Percentiles rank a stretch among this genome's conserved stretches.
Conservation (phyloP, 2,329 filamentous ascomycete species). For the Ophiostoma ips region DNA sequence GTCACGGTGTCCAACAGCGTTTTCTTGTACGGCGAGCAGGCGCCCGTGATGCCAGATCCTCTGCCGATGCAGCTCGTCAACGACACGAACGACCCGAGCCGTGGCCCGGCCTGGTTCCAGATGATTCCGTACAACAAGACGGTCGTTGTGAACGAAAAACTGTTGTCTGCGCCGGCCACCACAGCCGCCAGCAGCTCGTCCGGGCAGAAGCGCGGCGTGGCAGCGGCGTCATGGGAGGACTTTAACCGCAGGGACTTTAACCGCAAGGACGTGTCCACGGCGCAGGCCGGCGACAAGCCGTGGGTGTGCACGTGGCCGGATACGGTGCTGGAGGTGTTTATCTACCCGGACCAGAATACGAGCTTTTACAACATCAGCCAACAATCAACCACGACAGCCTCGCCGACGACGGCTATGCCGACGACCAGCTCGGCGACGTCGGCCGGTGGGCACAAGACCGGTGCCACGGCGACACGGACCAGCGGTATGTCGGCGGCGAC, state of each 20-base stretch:
- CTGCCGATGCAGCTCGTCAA: constrained; percentile 33
- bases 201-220: constrained; percentile 15
- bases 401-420: background rate
- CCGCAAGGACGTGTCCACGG: constrained; percentile 22
- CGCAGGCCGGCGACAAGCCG: constrained; percentile 34
- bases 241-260: constrained; percentile 28
- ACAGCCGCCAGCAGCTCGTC: background rate
- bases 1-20: constrained; percentile 22
- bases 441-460: background rate
- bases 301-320: constrained; percentile 48
- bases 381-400: constrained; percentile 6
- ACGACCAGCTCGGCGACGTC: background rate
- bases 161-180: constrained; percentile 18
- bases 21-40: constrained; percentile 41
- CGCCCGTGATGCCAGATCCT: constrained; percentile 29
- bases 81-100: constrained; percentile 32
- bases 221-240: background rate
- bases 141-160: constrained; percentile 34
- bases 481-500: background rate
- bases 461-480: background rate
- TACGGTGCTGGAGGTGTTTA: constrained; percentile 41
- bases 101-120: constrained; percentile 40
- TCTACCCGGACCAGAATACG: constrained; percentile 40
- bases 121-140: constrained; percentile 41
- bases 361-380: constrained; percentile 19